Evolutionary conservation across 2,329 filamentous ascomycete genomes (phyloP).

Genomic region (Paramyrothecium roridum): DNA sequence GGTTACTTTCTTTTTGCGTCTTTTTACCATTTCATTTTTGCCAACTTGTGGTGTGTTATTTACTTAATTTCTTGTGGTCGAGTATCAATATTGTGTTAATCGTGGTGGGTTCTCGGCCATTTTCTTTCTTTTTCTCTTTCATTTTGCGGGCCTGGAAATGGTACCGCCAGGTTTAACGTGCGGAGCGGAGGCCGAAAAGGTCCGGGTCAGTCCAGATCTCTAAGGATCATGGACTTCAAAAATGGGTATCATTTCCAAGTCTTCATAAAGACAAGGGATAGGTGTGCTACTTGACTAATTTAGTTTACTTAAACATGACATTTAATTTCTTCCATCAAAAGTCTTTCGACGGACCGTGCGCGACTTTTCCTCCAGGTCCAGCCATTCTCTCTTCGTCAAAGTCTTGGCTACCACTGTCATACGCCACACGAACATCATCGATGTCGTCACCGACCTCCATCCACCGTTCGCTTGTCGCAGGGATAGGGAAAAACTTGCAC

Average conservation of each 20-base stretch:
- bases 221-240: background rate
- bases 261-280: background rate
- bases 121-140: no score
- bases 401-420: constrained; percentile 34
- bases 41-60: no score
- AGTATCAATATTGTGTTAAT: no score
- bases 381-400: constrained; percentile 34
- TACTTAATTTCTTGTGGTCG: no score
- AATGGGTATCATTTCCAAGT: background rate
- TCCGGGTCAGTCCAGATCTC: background rate
- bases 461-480: constrained; percentile 73
- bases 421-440: constrained; percentile 48
- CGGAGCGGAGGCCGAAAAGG: no score
- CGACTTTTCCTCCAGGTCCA: constrained; percentile 7
- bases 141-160: background rate
- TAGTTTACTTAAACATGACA: background rate
- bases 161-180: no score
- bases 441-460: constrained; percentile 69
- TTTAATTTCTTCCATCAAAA: constrained; percentile 5
- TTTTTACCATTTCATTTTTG: no score
- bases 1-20: constrained; percentile 6
- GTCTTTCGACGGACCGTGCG: constrained; percentile 7
- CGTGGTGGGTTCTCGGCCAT: no score
- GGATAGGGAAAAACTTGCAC: constrained; percentile 67
- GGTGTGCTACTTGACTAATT: background rate